Base-by-base conservation (phyloP, 2,329 filamentous ascomycete genomes). In the Paecilomyces sp. region DNA sequence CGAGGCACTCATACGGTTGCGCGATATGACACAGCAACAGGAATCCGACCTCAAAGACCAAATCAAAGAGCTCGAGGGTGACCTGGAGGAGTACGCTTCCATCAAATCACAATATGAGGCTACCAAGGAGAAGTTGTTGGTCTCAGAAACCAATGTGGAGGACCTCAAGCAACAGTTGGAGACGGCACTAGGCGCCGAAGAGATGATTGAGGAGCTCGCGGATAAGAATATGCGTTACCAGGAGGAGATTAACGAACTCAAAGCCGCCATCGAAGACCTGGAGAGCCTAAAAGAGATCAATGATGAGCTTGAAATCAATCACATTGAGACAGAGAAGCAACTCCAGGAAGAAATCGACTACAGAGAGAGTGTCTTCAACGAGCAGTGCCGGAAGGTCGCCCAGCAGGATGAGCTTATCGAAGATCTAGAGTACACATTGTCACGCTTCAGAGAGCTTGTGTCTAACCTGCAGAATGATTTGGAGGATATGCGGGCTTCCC, bases 341-440 rank as follows among this genome's bases (percentile, higher is more conserved):
- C 85, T 99, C 75, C 92, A 96, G 72, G 90, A 95, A 67, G 92
- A 97, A 68, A 85, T 97, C 58, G 92, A 97, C 71, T 89, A 91
- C 76, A 91, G 90, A 72, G 92, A 97, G 64, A 85, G 83, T 58
- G 79, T 96, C 61, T 89, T 97, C 64, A 82, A 85, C n/a, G 93
- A 97, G 70, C 89, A 95, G 68, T 82, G 83, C 34, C 87, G 88
- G 60, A 86, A 88, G 63, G 83, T 88, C 4, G 81, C 81, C 3
- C 86, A 92, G 69, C 91, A 96, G 71, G 90, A 95, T 60, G 86
- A 91, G 66, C 80, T 84, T 8, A 84, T 95, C 59, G 89, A 92
- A 60, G 92, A 97, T 67, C 87, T 95, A 74, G 92, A 97, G 72
- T 94, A 95, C 70, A 95, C 92, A 0, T 81, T 97, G 58, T 88